phyloP scores from a whole-genome alignment of 2,329 filamentous ascomycete species.

The Chrysoporthe puriensis region DNA sequence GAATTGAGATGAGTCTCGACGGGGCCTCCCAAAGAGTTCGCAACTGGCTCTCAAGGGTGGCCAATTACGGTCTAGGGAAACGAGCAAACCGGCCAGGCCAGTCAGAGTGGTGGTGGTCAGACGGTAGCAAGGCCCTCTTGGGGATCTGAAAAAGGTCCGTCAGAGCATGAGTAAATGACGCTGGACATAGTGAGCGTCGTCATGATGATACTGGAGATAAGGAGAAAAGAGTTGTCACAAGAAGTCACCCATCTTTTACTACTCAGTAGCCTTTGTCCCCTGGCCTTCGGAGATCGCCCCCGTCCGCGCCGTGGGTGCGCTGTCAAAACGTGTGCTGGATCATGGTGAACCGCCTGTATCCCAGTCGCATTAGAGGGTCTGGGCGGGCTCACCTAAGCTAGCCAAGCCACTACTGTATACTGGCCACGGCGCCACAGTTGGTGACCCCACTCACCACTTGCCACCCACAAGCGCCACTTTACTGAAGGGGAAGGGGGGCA shows the following conservation, averaged over 20 bases:
- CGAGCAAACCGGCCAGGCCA: neutral
- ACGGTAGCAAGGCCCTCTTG: neutral
- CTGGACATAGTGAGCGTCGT: neutral
- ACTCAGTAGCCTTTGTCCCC: neutral
- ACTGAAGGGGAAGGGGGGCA: too few relatives aligned
- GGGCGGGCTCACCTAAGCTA: neutral
- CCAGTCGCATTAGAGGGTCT: neutral
- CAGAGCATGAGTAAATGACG: neutral
- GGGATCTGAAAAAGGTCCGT: neutral
- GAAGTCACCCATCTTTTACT: neutral
- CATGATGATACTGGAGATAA: neutral
- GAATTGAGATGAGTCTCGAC: neutral
- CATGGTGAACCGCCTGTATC: neutral
- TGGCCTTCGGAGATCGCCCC: slow-evolving; percentile 9
- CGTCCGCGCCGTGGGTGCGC: neutral
- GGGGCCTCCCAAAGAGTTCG: neutral
- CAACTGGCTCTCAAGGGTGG: neutral
- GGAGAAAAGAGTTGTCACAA: neutral
- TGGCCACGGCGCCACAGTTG: neutral
- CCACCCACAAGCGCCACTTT: too few relatives aligned
- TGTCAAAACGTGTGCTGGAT: slow-evolving; percentile 5
- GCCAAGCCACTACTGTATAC: neutral
- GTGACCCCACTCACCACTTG: neutral
- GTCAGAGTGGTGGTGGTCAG: neutral
- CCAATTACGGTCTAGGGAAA: neutral